Evolutionary conservation across 257 asterid genomes (phyloP), one percentile per base, ranked within the genome.

Genomic region (Ilex aquifolium): DNA sequence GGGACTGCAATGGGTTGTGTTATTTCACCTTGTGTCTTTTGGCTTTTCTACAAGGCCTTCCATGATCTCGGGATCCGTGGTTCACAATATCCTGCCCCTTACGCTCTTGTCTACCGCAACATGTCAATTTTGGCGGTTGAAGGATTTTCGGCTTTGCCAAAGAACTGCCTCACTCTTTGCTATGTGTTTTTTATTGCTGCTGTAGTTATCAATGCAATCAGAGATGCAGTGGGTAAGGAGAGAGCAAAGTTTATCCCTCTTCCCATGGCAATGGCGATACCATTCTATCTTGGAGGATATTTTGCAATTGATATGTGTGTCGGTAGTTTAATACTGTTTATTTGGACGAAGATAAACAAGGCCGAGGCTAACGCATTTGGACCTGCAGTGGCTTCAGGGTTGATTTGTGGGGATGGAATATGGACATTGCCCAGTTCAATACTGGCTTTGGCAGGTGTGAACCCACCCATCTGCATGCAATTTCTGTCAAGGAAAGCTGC

Each of bases 261-360:
- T 62, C 97, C 97, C 8, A 90, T 90, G 97, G 97, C 97, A 6
- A 90, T 90, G 97, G 95, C 97, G 0, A 90, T 90, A 54, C 97
- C 97, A 27, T 90, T 87, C 72, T 90, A 87, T 61, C 79, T 90
- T 40, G 97, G 97, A 32, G 76, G 69, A 3, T 90, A 87, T 65
- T 90, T 90, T 63, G 62, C 97, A 1, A 87, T 87, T 51, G 95
- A 90, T 57, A 89, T 87, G 97, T 90, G 94, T 27, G 69, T 90
- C 3, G 97, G 97, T 42, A 87, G 95, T 67, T 77, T 87, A 79
- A 90, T 90, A 62, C 76, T 90, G 59, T 87, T 83, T 61, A 44
- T 87, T 16, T 87, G 95, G 95, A 65, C 73, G 80, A 85, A 46
- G 83, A 31, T 78, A 14, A 80, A 90, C 58, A 81, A 78, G 85